Evolutionary conservation across 2,329 filamentous ascomycete genomes (phyloP).

Genomic region (Alternaria infectoria): DNA sequence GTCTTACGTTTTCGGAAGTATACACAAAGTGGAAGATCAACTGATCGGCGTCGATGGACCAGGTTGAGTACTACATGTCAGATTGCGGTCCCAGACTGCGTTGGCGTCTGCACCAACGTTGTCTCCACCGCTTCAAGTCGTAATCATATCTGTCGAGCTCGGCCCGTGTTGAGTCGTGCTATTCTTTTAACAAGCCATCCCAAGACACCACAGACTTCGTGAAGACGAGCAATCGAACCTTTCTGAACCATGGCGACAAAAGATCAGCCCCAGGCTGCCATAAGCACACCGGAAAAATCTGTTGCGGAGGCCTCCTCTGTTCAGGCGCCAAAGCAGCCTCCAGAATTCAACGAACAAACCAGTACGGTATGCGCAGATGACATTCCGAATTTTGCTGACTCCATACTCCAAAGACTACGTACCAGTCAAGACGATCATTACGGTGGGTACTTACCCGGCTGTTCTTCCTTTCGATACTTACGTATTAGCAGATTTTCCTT

Average conservation of each 20-base stretch:
- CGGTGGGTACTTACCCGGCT: conserved; percentile 1
- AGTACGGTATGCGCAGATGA: not conserved
- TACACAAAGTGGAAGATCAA: not conserved
- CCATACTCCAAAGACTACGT: conserved; percentile 17
- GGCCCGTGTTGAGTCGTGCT: not conserved
- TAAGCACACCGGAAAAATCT: not conserved
- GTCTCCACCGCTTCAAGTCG: not conserved
- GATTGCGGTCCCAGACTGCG: not conserved
- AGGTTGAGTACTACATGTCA: not conserved
- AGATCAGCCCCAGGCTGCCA: not conserved
- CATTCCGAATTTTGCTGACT: not conserved
- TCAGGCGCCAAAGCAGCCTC: not conserved
- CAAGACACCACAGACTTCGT: not conserved
- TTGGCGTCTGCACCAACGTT: not conserved
- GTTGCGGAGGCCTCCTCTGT: not conserved
- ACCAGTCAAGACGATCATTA: conserved; percentile 26
- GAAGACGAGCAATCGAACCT: not conserved
- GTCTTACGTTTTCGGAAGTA: not conserved
- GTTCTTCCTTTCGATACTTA: not conserved
- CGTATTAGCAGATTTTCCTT: conserved; percentile 21
- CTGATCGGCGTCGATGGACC: not conserved
- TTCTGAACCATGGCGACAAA: not conserved
- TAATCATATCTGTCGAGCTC: not conserved
- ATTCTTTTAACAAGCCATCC: not conserved
- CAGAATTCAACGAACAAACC: conserved; percentile 29